phyloP scores from a whole-genome alignment of 805 yeast species.

The Blastobotrys mokoenaii region DNA sequence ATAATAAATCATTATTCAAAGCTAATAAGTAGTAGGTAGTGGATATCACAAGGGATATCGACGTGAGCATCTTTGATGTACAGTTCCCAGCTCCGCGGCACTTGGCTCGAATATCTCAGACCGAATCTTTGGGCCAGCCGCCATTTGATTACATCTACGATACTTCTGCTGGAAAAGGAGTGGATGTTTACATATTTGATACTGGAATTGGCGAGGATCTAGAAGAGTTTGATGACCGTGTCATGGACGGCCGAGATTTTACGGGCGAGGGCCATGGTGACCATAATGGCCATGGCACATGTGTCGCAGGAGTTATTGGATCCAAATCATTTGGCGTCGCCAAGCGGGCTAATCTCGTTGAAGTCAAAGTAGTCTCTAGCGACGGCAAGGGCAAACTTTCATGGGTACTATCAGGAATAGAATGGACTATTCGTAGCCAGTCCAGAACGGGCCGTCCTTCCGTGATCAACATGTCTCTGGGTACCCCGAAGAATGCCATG shows the following conservation, averaged over 20 bases:
- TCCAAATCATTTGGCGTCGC: conserved; percentile 75
- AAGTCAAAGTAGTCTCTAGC: conserved; percentile 60
- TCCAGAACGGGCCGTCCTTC: conserved; percentile 13
- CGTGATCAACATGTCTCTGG: conserved; percentile 22
- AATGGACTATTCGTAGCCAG: conserved; percentile 23
- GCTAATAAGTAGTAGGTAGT: conserved; percentile 15
- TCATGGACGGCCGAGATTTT: conserved; percentile 35
- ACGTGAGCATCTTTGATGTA: conserved; percentile 46
- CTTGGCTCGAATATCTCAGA: conserved; percentile 25
- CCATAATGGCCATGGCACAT: conserved; percentile 81
- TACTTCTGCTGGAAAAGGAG: conserved; percentile 43
- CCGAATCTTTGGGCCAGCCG: conserved; percentile 18
- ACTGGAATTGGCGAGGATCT: conserved; percentile 49
- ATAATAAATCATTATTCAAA: not conserved
- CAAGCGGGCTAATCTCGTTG: conserved; percentile 52
- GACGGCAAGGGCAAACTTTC: conserved; percentile 55
- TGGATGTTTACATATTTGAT: conserved; percentile 70
- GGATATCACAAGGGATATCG: conserved; percentile 58
- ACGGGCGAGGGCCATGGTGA: conserved; percentile 48
- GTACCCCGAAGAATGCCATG: conserved; percentile 21
- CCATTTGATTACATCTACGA: conserved; percentile 25
- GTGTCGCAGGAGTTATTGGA: conserved; percentile 79
- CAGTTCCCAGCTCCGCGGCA: conserved; percentile 48
- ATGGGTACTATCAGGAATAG: conserved; percentile 27
- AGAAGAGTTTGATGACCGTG: conserved; percentile 35